phyloP scores from a whole-genome alignment of 2,329 filamentous ascomycete genomes.

The Setomelanomma holmii region DNA sequence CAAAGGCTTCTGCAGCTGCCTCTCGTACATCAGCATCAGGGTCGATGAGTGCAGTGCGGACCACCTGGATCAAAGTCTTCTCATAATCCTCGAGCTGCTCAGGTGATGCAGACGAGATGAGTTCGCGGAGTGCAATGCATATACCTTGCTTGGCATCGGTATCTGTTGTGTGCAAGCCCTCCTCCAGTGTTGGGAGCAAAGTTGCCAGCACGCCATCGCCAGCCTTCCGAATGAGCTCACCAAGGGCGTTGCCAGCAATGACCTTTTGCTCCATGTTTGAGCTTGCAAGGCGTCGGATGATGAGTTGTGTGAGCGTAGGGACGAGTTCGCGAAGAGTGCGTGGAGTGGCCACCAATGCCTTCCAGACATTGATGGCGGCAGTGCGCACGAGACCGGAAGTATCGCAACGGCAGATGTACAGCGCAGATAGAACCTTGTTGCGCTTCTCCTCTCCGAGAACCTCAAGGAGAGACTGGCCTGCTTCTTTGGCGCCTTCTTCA shows the following conservation, averaged over 20 bases:
- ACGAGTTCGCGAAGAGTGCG: conserved; percentile 93
- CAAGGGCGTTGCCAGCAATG: conserved; percentile 95
- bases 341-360: conserved; percentile 90
- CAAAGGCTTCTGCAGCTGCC: conserved; percentile 95
- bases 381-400: conserved; percentile 89
- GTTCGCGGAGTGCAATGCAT: conserved; percentile 91
- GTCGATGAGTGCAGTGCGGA: conserved; percentile 91
- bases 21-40: conserved; percentile 89
- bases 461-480: conserved; percentile 90
- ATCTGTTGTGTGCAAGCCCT: conserved; percentile 88
- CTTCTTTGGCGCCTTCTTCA: conserved; percentile 82
- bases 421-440: conserved; percentile 94
- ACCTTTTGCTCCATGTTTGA: conserved; percentile 99
- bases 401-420: conserved; percentile 98
- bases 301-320: conserved; percentile 90
- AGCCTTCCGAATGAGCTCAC: conserved; percentile 95
- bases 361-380: conserved; percentile 93
- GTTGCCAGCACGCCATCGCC: conserved; percentile 91
- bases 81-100: conserved; percentile 94
- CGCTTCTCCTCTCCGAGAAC: conserved; percentile 94
- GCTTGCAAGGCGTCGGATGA: conserved; percentile 92
- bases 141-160: conserved; percentile 96
- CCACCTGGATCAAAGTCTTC: conserved; percentile 91
- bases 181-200: conserved; percentile 88
- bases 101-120: conserved; percentile 85